Percentiles rank a stretch among this genome's conserved stretches.
Evolutionary conservation across 164 flowering plant species (phyloP).

Genomic region (Chimonanthus praecox): DNA sequence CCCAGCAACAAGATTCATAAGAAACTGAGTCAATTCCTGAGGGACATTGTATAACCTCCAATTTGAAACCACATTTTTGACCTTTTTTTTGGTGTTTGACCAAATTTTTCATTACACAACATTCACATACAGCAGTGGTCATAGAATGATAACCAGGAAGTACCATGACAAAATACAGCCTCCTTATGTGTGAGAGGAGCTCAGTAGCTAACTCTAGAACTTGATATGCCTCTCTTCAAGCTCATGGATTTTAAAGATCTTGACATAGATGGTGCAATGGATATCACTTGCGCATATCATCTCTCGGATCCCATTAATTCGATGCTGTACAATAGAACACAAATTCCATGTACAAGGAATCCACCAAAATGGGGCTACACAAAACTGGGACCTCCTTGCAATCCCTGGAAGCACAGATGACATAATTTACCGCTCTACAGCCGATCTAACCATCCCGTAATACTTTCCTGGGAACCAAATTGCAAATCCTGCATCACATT

Average conservation of each 20-base stretch:
- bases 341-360: neutral
- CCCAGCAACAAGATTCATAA: too few relatives aligned
- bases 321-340: neutral
- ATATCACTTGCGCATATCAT: neutral
- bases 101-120: neutral
- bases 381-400: conserved; percentile 17
- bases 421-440: conserved; percentile 18
- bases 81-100: neutral
- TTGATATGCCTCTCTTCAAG: too few relatives aligned
- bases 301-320: neutral
- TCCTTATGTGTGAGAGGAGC: too few relatives aligned
- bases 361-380: conserved; percentile 1
- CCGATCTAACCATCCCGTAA: conserved; percentile 45
- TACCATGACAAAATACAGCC: too few relatives aligned
- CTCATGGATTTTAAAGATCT: too few relatives aligned
- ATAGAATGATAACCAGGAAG: too few relatives aligned
- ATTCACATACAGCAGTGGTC: too few relatives aligned
- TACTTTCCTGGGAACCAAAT: conserved; percentile 67
- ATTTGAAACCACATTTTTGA: too few relatives aligned
- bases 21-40: too few relatives aligned
- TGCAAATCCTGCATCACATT: conserved; percentile 50
- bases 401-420: neutral
- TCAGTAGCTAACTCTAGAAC: too few relatives aligned
- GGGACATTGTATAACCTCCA: neutral
- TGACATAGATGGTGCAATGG: too few relatives aligned